Conservation (phyloP, 2,329 filamentous ascomycete species). For the Trichoderma koningiopsis region DNA sequence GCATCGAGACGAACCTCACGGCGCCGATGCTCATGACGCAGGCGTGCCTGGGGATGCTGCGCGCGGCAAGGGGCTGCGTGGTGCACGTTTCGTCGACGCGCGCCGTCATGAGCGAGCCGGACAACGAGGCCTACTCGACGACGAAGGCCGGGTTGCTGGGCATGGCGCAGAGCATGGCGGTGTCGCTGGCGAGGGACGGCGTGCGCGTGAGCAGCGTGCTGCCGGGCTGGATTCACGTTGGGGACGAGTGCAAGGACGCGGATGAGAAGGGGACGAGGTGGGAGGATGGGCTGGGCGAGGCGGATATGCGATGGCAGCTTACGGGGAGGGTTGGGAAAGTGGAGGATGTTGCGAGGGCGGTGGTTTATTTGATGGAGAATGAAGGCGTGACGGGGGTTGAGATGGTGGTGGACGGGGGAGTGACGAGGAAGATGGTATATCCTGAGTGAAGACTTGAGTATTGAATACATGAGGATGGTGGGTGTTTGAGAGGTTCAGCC, state of each 20-base stretch:
- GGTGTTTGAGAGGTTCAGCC: background rate
- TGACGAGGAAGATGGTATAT: constrained; percentile 39
- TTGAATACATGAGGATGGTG: background rate
- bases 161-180: constrained; percentile 51
- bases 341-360: constrained; percentile 42
- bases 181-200: constrained; percentile 45
- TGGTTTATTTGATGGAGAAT: constrained; percentile 34
- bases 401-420: constrained; percentile 37
- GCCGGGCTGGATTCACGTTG: constrained; percentile 56
- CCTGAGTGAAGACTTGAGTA: constrained; percentile 30
- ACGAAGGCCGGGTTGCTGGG: constrained; percentile 55
- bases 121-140: constrained; percentile 53
- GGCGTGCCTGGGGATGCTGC: constrained; percentile 35
- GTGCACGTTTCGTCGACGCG: constrained; percentile 54
- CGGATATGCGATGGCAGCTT: constrained; percentile 52
- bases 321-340: constrained; percentile 53
- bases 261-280: constrained; percentile 45
- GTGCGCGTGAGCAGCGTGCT: constrained; percentile 53
- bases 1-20: constrained; percentile 43
- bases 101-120: constrained; percentile 50
- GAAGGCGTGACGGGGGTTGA: constrained; percentile 36
- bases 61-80: constrained; percentile 35
- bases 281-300: constrained; percentile 49
- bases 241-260: constrained; percentile 37
- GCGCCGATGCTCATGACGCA: constrained; percentile 38